Evolutionary conservation across 2,329 filamentous ascomycete species (phyloP).

Genomic region (Cladophialophora chaetospira): DNA sequence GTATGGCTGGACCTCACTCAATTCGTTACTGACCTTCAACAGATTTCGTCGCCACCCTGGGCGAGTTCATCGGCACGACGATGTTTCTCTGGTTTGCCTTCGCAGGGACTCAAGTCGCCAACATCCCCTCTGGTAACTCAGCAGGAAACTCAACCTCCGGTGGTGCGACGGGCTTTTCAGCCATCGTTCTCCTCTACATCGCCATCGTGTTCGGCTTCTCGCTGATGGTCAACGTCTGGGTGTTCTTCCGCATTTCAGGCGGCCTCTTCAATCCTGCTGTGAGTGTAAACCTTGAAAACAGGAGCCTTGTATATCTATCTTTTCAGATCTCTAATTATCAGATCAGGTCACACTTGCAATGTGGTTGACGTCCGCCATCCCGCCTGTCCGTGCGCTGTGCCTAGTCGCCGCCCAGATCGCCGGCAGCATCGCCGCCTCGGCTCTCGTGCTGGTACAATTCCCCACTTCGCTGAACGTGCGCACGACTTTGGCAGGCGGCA

Average conservation of each 20-base stretch:
- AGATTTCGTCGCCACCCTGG: slow-evolving; percentile 47
- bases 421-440: slow-evolving; percentile 61
- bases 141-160: neutral
- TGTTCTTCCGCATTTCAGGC: slow-evolving; percentile 55
- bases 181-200: slow-evolving; percentile 40
- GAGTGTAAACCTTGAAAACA: slow-evolving; percentile 24
- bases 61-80: slow-evolving; percentile 57
- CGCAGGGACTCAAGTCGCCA: slow-evolving; percentile 50
- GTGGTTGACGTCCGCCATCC: slow-evolving; percentile 57
- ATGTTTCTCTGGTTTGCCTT: slow-evolving; percentile 54
- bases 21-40: neutral
- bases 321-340: slow-evolving; percentile 36
- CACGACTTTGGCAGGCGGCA: slow-evolving; percentile 56
- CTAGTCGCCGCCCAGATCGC: slow-evolving; percentile 60
- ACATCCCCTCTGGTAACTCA: slow-evolving; percentile 36
- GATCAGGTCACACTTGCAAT: slow-evolving; percentile 60
- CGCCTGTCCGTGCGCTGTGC: slow-evolving; percentile 52
- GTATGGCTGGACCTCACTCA: neutral
- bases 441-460: slow-evolving; percentile 58
- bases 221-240: slow-evolving; percentile 55
- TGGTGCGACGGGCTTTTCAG: slow-evolving; percentile 11
- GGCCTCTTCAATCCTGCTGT: slow-evolving; percentile 55
- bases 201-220: slow-evolving; percentile 49
- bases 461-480: slow-evolving; percentile 57
- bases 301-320: slow-evolving; percentile 33